Conservation (phyloP, 2,329 filamentous ascomycete species). For the Ceratocystis ficicola region DNA sequence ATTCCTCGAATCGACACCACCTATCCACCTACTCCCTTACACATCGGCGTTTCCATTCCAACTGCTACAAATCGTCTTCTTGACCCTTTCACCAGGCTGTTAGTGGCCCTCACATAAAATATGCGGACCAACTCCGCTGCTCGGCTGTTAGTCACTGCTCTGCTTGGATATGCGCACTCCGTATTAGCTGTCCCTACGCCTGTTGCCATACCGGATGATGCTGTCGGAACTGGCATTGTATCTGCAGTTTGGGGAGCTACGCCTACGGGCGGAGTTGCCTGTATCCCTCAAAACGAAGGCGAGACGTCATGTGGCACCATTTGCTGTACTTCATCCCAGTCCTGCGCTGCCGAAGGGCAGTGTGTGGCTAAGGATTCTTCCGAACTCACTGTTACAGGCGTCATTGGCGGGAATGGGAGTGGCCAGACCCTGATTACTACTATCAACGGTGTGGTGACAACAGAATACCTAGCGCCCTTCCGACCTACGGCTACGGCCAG, state of each 20-base stretch:
- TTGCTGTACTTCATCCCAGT: slow-evolving; percentile 60
- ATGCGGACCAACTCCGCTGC: slow-evolving; percentile 5
- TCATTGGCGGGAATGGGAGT: slow-evolving; percentile 25
- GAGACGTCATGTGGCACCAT: slow-evolving; percentile 53
- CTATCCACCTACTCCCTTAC: neutral
- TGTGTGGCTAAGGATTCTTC: slow-evolving; percentile 44
- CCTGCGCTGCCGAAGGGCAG: slow-evolving; percentile 48
- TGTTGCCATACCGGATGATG: slow-evolving; percentile 10
- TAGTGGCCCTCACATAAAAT: neutral
- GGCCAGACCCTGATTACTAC: slow-evolving; percentile 35
- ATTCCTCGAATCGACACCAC: neutral
- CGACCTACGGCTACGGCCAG: slow-evolving; percentile 46
- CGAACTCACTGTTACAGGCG: slow-evolving; percentile 26
- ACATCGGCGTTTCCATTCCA: slow-evolving; percentile 5
- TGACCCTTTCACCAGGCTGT: neutral
- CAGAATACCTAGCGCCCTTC: slow-evolving; percentile 40
- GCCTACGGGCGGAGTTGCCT: slow-evolving; percentile 36
- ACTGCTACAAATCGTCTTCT: neutral
- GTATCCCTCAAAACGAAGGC: slow-evolving; percentile 39
- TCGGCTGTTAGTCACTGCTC: slow-evolving; percentile 13
- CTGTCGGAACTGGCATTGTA: slow-evolving; percentile 43
- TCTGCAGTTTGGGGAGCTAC: slow-evolving; percentile 36
- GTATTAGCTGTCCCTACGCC: slow-evolving; percentile 16
- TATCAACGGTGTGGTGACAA: slow-evolving; percentile 39
- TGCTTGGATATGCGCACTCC: slow-evolving; percentile 9